These are phyloP conservation scores for Acidomyces sp. DNA, from an alignment of 495 filamentous ascomycete species.

Conservation along the genomic window DNA sequence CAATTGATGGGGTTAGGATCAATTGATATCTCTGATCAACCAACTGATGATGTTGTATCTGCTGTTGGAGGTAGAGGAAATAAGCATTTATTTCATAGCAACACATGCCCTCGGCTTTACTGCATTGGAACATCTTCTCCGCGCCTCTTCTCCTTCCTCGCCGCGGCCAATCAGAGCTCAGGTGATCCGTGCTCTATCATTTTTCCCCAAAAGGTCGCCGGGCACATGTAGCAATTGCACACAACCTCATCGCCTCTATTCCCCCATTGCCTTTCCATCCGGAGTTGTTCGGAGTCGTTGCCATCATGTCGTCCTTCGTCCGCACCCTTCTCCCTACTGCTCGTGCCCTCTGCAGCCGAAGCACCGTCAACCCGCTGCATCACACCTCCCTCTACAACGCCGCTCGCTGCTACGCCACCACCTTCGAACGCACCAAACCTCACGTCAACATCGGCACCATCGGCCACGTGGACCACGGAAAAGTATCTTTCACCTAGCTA, in stretches of 20 bases:
- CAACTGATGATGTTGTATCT: too few relatives aligned
- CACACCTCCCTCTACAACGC: constrained; percentile 45
- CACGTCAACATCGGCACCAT: constrained; percentile 99
- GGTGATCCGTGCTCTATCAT: too few relatives aligned
- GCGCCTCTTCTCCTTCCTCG: too few relatives aligned
- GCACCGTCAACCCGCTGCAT: constrained; percentile 28
- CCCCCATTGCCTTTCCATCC: constrained; percentile 10
- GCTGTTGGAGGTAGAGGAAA: too few relatives aligned
- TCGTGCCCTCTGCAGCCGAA: constrained; percentile 25
- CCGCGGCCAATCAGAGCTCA: too few relatives aligned
- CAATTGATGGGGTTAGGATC: too few relatives aligned
- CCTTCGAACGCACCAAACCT: constrained; percentile 83
- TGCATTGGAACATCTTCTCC: too few relatives aligned
- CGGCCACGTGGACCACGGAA: constrained; percentile 98
- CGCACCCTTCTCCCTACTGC: constrained; percentile 28
- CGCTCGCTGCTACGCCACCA: constrained; percentile 52
- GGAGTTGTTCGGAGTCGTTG: constrained; percentile 32
- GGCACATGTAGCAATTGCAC: too few relatives aligned
- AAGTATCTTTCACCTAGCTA: constrained; percentile 42
- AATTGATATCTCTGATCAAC: too few relatives aligned
- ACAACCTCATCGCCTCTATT: constrained; percentile 13
- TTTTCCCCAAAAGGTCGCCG: too few relatives aligned
- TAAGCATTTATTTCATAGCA: too few relatives aligned
- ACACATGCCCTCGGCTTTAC: too few relatives aligned
- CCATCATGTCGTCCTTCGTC: constrained; percentile 41